phyloP scores from a whole-genome alignment of 2,329 filamentous ascomycete species.

The Botryosphaeria dothidea region DNA sequence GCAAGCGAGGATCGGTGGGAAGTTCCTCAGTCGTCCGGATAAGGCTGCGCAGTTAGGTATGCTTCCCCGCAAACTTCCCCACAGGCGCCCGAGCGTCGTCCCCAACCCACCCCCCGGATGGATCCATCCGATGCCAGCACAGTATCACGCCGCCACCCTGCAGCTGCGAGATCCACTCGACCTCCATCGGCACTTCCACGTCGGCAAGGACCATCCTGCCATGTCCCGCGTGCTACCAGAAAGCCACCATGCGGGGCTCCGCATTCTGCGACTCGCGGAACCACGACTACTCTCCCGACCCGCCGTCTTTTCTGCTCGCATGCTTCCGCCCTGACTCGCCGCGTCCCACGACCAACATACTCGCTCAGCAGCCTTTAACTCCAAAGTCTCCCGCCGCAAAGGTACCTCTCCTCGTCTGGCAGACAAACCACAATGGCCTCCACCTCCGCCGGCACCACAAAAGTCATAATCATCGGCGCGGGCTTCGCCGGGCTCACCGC shows the following conservation, averaged over 20 bases:
- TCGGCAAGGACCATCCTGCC: background rate
- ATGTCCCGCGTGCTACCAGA: background rate
- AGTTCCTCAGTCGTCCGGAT: background rate
- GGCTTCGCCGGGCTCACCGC: slow-evolving; percentile 64
- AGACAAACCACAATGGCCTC: background rate
- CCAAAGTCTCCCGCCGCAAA: too few species aligned
- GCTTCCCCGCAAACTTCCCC: background rate
- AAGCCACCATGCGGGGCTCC: background rate
- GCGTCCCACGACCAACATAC: background rate
- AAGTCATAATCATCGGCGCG: slow-evolving; percentile 46
- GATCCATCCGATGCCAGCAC: slow-evolving; percentile 1
- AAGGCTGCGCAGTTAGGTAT: too few species aligned
- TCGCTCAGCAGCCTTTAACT: too few species aligned
- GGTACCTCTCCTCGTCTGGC: too few species aligned
- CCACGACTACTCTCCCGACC: background rate
- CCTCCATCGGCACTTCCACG: background rate
- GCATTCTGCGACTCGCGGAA: background rate
- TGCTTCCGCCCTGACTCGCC: background rate
- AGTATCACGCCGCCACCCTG: background rate
- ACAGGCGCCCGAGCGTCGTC: background rate
- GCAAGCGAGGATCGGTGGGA: too few species aligned
- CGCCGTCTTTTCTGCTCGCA: background rate
- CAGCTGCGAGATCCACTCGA: background rate
- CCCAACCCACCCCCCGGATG: background rate
- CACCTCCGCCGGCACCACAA: background rate